Base-by-base conservation (phyloP, 225 moss, liverwort and hornwort genomes). In the Pleurozium schreberi region DNA sequence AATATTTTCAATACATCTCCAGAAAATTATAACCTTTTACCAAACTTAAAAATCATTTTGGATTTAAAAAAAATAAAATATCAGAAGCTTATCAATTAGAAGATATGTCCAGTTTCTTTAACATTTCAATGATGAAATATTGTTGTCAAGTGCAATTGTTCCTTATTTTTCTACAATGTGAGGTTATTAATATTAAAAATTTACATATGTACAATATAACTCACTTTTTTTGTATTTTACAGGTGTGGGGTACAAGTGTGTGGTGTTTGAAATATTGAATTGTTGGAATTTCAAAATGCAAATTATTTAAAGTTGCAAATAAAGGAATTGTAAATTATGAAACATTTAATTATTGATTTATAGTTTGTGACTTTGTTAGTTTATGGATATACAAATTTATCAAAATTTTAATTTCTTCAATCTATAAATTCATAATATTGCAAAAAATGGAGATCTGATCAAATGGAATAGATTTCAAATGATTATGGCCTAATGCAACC, bases 181-280 rank as follows among this genome's bases (percentile, higher is more conserved):
- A 45, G 28, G 2, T 75, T 75, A 26, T 3, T 43, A 71, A 15
- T 21, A n/a, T n/a, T n/a, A n/a, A 12, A 68, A n/a, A 9, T 67
- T 26, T 15, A 15, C 3, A 30, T 18, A 18, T 49, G 11, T 3
- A 18, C 3, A 49, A 4, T 12, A 61, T 9, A 11, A 20, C 16
- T 18, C 10, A 27, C 8, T 12, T 61, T 27, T 12, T 34, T 33
- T 21, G 20, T 4, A 21, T 50, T 49, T 5, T 75, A 75, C 3
- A 33, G 19, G 7, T 75, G 2, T 1, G 0, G 2, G 0, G 0
- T 45, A 31, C 12, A 71, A 43, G 27, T 3, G 28, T 6, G 6
- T 16, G 4, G 10, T 33, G 8, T 34, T 21, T 36, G 5, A 76
- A 76, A 52, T 36, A 8, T 34, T 34, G 2, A 2, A 36, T 75